These are phyloP conservation scores for Cyamopsis tetragonoloba DNA, from an alignment of 306 rosid genomes.

Conservation along the genomic window DNA sequence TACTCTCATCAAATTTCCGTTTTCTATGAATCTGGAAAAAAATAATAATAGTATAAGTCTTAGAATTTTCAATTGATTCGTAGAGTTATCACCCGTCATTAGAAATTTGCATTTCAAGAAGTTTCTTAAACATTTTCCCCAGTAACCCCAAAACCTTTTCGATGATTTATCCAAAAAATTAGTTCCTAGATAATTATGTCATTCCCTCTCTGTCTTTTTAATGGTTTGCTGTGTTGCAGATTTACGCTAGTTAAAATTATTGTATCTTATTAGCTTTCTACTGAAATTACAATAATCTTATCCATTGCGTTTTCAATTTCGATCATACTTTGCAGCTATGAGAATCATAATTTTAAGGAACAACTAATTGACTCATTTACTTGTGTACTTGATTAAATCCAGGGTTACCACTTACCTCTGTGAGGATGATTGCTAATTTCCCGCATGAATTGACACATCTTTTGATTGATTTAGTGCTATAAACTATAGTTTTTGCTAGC, in stretches of 20 bases:
- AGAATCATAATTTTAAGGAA: background rate
- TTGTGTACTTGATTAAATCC: background rate
- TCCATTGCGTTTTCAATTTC: background rate
- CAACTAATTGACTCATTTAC: background rate
- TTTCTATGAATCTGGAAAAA: background rate
- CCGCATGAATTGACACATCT: background rate
- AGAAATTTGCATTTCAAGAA: background rate
- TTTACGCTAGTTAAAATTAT: background rate
- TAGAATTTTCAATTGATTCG: background rate
- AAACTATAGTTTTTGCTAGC: background rate
- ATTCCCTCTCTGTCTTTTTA: background rate
- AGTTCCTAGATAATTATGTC: background rate
- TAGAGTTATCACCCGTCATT: background rate
- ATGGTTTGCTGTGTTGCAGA: background rate
- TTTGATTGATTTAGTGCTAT: background rate
- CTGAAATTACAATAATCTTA: background rate
- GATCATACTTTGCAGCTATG: background rate
- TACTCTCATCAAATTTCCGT: background rate
- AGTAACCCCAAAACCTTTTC: background rate
- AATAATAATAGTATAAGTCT: background rate
- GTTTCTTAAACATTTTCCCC: background rate
- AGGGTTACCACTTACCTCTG: background rate
- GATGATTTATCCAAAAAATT: background rate
- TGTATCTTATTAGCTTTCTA: background rate
- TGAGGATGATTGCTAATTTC: constrained; percentile 6